Percentiles rank a stretch among this genome's conserved stretches.
These are phyloP conservation scores for Crataegus laevigata DNA, from an alignment of 306 rosid species.

Conservation along the genomic window DNA sequence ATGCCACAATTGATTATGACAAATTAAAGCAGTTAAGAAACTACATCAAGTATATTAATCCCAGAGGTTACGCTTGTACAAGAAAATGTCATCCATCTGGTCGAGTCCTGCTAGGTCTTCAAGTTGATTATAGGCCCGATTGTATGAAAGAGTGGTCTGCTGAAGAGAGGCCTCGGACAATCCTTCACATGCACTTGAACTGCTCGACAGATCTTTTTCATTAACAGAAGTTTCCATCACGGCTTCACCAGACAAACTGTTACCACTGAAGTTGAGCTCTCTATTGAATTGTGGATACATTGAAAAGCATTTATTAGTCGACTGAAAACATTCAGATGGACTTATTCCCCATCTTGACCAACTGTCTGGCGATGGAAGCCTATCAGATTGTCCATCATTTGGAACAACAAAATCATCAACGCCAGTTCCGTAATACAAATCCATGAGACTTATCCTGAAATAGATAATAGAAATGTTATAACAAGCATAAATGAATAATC, in stretches of 20 bases:
- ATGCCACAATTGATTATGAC: constrained; percentile 27
- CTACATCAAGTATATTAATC: constrained; percentile 51
- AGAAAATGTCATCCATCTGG: constrained; percentile 59
- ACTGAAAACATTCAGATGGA: constrained; percentile 27
- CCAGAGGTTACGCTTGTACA: constrained; percentile 74
- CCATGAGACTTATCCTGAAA: constrained; percentile 51
- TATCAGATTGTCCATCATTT: constrained; percentile 36
- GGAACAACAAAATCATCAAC: constrained; percentile 47
- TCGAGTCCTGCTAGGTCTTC: constrained; percentile 49
- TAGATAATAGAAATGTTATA: background rate
- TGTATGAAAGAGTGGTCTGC: constrained; percentile 20
- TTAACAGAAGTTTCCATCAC: constrained; percentile 34
- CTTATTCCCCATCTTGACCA: constrained; percentile 66
- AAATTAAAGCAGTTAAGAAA: constrained; percentile 29
- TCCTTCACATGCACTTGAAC: constrained; percentile 49
- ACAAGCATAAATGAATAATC: background rate
- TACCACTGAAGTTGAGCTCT: constrained; percentile 27
- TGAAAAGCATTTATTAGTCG: constrained; percentile 20
- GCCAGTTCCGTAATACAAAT: constrained; percentile 44
- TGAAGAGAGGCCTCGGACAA: constrained; percentile 37
- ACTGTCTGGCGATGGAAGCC: constrained; percentile 51
- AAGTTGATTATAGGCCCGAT: constrained; percentile 32
- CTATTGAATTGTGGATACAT: constrained; percentile 25
- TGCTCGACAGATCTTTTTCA: constrained; percentile 43
- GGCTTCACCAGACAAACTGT: constrained; percentile 30